Evolutionary conservation across 2,329 filamentous ascomycete genomes (phyloP), one percentile per base, ranked within the genome.

Genomic region (Penicillium sp.): DNA sequence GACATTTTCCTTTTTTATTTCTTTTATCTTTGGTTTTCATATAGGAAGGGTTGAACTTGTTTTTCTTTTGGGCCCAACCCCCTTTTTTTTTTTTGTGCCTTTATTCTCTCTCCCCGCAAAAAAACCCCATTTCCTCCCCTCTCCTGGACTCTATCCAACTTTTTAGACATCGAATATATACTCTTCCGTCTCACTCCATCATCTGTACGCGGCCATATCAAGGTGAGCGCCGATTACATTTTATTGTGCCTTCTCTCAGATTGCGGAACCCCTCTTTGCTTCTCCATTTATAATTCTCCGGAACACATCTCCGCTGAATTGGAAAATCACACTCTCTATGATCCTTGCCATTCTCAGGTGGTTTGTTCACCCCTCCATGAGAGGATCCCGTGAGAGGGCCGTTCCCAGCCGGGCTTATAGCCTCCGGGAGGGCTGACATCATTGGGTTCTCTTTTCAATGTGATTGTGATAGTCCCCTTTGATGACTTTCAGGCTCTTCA

Each of bases 401-500:
- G 17, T 6, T 25, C 11, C 19, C 31, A 47, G 14, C 30, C 26
- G 26, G 26, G 26, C 46, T 36, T 37, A 37, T 47, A 41, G 25
- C 49, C 42, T n/a, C 36, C 51, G 14, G 7, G 9, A 1, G 26
- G 8, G 8, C 33, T 53, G 35, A 48, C 37, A 44, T 45, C 46
- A 35, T 43, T 12, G n/a, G 16, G 19, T 22, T 14, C 9, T n/a
- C 16, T 11, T 33, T n/a, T 43, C 25, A 48, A 40, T 41, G 19
- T 36, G 28, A 44, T 49, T 58, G 30, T 50, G 51, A 36, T 25
- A 26, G 51, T 48, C 12, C 38, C 22, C 8, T 40, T 31, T n/a
- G 22, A n/a, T 31, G 28, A 31, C 11, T 33, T 26, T 8, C 12
- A 12, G 8, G 5, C 35, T 49, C 12, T 40, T 28, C n/a, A 41